These are phyloP conservation scores for Entelexis paramagnoliae DNA, from an alignment of 1,139 yeast genomes.

Conservation along the genomic window DNA sequence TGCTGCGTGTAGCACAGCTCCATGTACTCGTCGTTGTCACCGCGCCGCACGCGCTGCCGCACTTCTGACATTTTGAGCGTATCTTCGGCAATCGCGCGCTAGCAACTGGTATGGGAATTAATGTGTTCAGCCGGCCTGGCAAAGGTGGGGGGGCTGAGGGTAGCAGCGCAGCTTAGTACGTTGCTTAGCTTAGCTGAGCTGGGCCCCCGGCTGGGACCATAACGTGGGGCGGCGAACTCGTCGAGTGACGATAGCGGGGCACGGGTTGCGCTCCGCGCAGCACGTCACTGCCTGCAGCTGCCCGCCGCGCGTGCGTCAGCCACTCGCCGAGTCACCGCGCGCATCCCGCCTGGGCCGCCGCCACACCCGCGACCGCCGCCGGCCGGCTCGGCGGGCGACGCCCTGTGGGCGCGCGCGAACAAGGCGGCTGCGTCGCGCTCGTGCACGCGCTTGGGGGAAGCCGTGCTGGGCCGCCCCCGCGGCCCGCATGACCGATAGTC, in stretches of 20 bases:
- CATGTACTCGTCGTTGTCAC: slow-evolving; percentile 55
- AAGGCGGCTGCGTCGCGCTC: too few relatives aligned
- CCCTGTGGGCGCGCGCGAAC: too few relatives aligned
- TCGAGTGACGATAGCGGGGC: slow-evolving; percentile 13
- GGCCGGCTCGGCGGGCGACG: too few relatives aligned
- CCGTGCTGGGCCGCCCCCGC: too few relatives aligned
- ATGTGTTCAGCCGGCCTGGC: neutral
- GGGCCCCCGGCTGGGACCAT: slow-evolving; percentile 5
- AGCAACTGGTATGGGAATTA: neutral
- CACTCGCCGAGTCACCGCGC: neutral
- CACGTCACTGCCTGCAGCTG: neutral
- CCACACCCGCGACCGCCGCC: too few relatives aligned
- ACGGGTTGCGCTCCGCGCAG: neutral
- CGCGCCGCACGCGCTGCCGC: slow-evolving; percentile 63
- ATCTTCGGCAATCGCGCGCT: neutral
- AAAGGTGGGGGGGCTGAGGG: neutral
- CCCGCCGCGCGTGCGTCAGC: neutral
- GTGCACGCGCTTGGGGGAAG: too few relatives aligned
- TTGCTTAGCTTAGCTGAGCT: slow-evolving; percentile 8
- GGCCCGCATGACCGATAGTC: neutral
- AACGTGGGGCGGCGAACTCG: slow-evolving; percentile 4
- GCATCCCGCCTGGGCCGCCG: too few relatives aligned
- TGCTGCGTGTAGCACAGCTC: slow-evolving; percentile 60
- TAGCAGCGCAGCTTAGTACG: slow-evolving; percentile 2
- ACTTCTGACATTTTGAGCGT: slow-evolving; percentile 28